Evolutionary conservation across 495 filamentous ascomycete species (phyloP), one percentile per base, ranked within the genome.

Genomic region (Usnea hakonensis): DNA sequence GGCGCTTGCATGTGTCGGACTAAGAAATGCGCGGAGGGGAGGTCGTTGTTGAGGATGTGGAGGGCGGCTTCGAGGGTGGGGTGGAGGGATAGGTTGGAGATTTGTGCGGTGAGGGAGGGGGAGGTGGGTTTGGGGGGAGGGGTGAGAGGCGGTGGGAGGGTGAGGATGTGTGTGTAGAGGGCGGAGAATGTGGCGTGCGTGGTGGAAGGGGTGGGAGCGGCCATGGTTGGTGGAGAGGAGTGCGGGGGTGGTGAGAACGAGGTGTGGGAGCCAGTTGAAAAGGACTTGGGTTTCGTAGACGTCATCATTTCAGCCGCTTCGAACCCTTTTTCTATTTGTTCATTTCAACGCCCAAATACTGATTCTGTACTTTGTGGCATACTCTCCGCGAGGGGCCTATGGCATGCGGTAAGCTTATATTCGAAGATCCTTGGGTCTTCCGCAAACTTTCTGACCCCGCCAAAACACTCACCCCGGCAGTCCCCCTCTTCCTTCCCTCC

Each of bases 21-120:
- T 8, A 79, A 72, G 65, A 80, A 80, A 64, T 80, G 77, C 7
- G 77, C 78, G 57, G 69, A 71, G 0, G 75, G 65, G 5, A 79
- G 72, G 65, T 80, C 77, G 53, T 64, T 61, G 67, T 80, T 79
- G 28, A 79, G 68, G 63, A 79, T 71, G 63, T 79, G 78, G 11
- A 80, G 72, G n/a, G 73, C 67, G 1, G 74, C 62, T 68, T 81
- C 78, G 30, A 78, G 70, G 19, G 72, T 73, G 2, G 77, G 77
- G 57, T 80, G 77, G 6, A 79, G 61, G n/a, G 63, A 65, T 5
- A 77, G 65, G 16, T 67, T 57, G 21, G 77, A 56, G 60, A 79
- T 80, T 3, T 17, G 16, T 17, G 63, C 37, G 13, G 72, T 72
- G 21, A 74, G 68, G 10, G 35, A 10, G 16, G 64, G 57, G 16